Base-by-base conservation (phyloP, 306 rosid species). In the Ammopiptanthus mongolicus region DNA sequence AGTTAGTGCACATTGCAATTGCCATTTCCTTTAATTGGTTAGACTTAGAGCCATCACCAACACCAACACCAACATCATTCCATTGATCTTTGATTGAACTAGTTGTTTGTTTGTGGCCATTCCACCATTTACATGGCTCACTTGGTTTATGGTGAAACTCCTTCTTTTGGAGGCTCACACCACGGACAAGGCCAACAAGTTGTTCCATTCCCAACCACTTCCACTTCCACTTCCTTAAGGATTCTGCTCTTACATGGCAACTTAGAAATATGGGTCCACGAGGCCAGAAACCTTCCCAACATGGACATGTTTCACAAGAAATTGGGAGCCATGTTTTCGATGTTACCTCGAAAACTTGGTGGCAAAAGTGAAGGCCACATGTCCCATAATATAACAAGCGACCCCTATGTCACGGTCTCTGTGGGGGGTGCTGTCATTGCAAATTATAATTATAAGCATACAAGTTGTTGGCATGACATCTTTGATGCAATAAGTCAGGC, bases 251-350 rank as follows among this genome's bases (percentile, higher is more conserved):
- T 94, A 17, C 98, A 94, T 84, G 98, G 95, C 1, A 87, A 86
- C 83, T 73, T 91, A 53, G 93, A 88, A 7, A 84, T 94, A 28
- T 86, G 76, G 69, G 65, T 94, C 75, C 57, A 74, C 34, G 86
- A 82, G 50, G 98, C 97, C 66, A 82, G 53, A 65, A 80, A 83
- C 76, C 96, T 94, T 58, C 98, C 98, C 1, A 91, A 91, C 80
- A 78, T 87, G 92, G 97, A 94, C 75, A 29, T 67, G 78, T 63
- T 94, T 31, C 96, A 90, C 71, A 89, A 82, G 75, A 82, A 80
- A 14, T 18, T 86, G 0, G 94, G 89, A 7, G 86, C 81, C 31
- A 50, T 87, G 87, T 60, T 91, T 36, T 78, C 86, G 0, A 81
- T 11, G 36, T 25, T 91, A 1, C 85, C 93, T 7, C 29, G 53